Evolutionary conservation across 768 basidiomycete genomes (phyloP), one percentile per base, ranked within the genome.

Genomic region (Tylopilus vinaceipallidus): DNA sequence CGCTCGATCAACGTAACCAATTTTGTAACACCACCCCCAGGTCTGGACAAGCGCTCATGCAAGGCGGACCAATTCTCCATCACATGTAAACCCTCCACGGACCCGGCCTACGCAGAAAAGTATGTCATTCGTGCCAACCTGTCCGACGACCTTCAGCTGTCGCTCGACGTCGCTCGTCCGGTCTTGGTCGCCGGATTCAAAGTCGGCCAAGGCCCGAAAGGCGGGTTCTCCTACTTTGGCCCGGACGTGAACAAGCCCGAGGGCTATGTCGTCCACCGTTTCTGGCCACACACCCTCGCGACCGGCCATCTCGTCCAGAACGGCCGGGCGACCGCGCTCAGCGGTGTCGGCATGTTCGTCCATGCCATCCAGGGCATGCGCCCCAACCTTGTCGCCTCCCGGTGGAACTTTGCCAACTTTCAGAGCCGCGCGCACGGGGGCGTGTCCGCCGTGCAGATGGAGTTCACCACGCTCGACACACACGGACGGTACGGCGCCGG

Each of bases 351-450:
- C 24, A 90, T 93, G 87, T 84, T 95, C 67, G 79, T 95, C 17
- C 91, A 95, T 68, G 95, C 95, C 38, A 97, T 98, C 66, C 95
- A 98, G 66, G 97, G 95, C 67, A 95, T 99, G 92, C 82, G 93
- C 8, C 94, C 95, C 42, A 90, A 99, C 70, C 79, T 92, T 48
- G 83, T 97, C 59, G 97, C 97, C 13, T 75, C 90, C 17, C 72
- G 87, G 9, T 99, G 97, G 97, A 98, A 98, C 74, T 99, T 98
- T 72, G 86, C 76, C 24, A 78, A 88, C 73, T 99, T 99, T 77
- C 86, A 92, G 68, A 88, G 88, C 62, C 68, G 74, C 16, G 74
- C 81, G 22, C 78, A 82, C 42, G 84, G 81, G 16, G 87, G 87
- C 8, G 86, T 91, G 8, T 84, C 91, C 45, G 91, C 92, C 10